Base-by-base conservation (phyloP, 2,329 filamentous ascomycete species). In the Xylaria sp. region DNA sequence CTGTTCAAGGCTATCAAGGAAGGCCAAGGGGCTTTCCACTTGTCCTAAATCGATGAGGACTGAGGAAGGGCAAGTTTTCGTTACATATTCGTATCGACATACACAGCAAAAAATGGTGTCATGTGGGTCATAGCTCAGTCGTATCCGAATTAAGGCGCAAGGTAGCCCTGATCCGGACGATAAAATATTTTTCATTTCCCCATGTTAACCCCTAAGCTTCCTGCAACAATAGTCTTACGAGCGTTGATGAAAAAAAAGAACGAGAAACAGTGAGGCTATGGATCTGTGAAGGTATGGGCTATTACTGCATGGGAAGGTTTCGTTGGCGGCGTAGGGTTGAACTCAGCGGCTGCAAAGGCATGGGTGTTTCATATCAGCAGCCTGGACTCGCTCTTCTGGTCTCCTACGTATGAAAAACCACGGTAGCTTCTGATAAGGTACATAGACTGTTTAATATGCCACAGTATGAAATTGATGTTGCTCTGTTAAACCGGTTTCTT, bases 1-100 rank as follows among this genome's bases (percentile, higher is more conserved):
- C 85, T 99, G 62, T 89, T 88, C 72, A 91, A 91, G 72, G 97
- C 96, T 30, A 97, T 97, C 78, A 92, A 90, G 80, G 97, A 99
- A 83, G 96, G 96, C 28, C 96, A 99, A 79, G 96, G 96, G 34
- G 96, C 97, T 68, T 99, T 99, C 87, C 96, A 98, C 81, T 85
- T 99, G 72, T 97, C 94, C 68, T 97, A 86, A 78, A 61, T 57
- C 9, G 30, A 52, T 20, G 5, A 43, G 57, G 43, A 58, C n/a
- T n/a, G 36, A 60, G 56, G 62, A 59, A 56, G 60, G 30, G 55
- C 60, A 43, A 41, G 39, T 65, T 61, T 43, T 67, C 58, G 64
- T 65, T 60, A 60, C 60, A 67, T 48, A 65, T 57, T 45, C 60
- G 66, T 63, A 73, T 70, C 52, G 56, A 65, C 32, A 66, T 71